Evolutionary conservation across 345 rosid genomes (phyloP).

Genomic region (Balakata baccata): DNA sequence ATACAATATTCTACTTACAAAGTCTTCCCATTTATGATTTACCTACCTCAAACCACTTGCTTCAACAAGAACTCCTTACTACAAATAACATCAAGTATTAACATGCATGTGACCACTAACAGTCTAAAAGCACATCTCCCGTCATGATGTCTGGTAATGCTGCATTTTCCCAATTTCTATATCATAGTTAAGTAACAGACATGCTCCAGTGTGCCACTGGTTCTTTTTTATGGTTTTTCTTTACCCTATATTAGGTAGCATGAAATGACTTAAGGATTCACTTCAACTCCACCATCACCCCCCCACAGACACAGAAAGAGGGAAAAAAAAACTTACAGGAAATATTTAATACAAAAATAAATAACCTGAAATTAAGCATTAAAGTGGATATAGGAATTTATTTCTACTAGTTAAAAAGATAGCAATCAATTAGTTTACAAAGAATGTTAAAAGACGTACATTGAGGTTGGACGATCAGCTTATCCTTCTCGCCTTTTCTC

Average conservation of each 20-base stretch:
- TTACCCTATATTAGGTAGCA: not conserved
- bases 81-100: not conserved
- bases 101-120: not conserved
- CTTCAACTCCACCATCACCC: no score
- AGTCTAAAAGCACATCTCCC: not conserved
- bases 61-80: not conserved
- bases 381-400: not conserved
- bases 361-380: not conserved
- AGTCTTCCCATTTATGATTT: not conserved
- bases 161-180: not conserved
- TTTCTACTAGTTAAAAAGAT: not conserved
- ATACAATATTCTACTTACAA: not conserved
- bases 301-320: no score
- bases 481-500: constrained; percentile 51
- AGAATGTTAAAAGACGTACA: constrained; percentile 30
- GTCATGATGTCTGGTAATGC: not conserved
- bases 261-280: not conserved
- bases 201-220: not conserved
- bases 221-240: not conserved
- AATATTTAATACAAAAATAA: not conserved
- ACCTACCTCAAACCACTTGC: not conserved
- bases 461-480: constrained; percentile 49
- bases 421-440: not conserved
- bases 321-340: not conserved
- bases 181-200: not conserved